Evolutionary conservation across 495 filamentous ascomycete genomes (phyloP).

Genomic region (Penicillium paradoxum): DNA sequence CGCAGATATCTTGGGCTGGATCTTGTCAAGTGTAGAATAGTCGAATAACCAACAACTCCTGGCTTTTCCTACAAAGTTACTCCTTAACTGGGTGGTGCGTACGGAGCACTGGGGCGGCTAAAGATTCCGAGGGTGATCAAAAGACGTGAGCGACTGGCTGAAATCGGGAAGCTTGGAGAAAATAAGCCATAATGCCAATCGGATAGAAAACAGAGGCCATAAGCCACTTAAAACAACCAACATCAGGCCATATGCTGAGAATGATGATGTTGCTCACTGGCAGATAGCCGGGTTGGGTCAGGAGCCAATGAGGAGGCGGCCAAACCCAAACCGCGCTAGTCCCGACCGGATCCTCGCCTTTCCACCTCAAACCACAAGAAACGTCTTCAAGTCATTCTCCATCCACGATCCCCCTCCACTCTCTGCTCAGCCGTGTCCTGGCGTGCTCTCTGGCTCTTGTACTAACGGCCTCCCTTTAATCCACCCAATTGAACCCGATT

Average conservation of each 20-base stretch:
- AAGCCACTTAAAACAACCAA: not conserved
- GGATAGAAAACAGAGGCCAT: not conserved
- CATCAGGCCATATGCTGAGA: slow-evolving; percentile 14
- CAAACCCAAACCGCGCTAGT: slow-evolving; percentile 38
- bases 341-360: slow-evolving; percentile 39
- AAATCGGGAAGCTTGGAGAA: not conserved
- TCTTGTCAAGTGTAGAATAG: not conserved
- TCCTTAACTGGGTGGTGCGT: not conserved
- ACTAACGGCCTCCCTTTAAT: slow-evolving; percentile 17
- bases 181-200: not conserved
- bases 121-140: not conserved
- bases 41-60: not conserved
- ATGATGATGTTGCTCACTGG: slow-evolving; percentile 26
- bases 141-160: not conserved
- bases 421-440: slow-evolving; percentile 23
- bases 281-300: slow-evolving; percentile 14
- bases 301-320: slow-evolving; percentile 33
- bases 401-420: slow-evolving; percentile 38
- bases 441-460: slow-evolving; percentile 21
- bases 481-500: slow-evolving; percentile 28
- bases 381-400: slow-evolving; percentile 34
- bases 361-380: slow-evolving; percentile 43
- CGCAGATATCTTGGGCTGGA: not conserved
- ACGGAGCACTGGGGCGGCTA: not conserved
- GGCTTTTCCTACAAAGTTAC: not conserved